Percentiles rank a stretch among this genome's conserved stretches.
Evolutionary conservation across 78 protist species (phyloP).

Genomic region (Dictyostelium discoideum): dicty_2.7 NC_007091.3:575501-576000

Average conservation of each 20-base stretch:
- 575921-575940: neutral
- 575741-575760: no score
- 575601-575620: no score
- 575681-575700: neutral
- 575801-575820: neutral
- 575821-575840: neutral
- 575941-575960: neutral
- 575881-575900: neutral
- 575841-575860: neutral
- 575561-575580: no score
- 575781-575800: neutral
- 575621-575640: neutral
- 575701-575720: neutral
- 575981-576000: neutral
- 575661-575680: neutral
- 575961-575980: neutral
- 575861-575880: neutral
- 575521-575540: no score
- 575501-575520: no score
- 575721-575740: no score
- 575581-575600: no score
- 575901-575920: neutral
- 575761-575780: no score
- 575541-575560: no score
- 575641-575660: no score